These are phyloP conservation scores for Carex scoparia DNA, from an alignment of 176 grass and related monocot genomes.

Conservation along the genomic window DNA sequence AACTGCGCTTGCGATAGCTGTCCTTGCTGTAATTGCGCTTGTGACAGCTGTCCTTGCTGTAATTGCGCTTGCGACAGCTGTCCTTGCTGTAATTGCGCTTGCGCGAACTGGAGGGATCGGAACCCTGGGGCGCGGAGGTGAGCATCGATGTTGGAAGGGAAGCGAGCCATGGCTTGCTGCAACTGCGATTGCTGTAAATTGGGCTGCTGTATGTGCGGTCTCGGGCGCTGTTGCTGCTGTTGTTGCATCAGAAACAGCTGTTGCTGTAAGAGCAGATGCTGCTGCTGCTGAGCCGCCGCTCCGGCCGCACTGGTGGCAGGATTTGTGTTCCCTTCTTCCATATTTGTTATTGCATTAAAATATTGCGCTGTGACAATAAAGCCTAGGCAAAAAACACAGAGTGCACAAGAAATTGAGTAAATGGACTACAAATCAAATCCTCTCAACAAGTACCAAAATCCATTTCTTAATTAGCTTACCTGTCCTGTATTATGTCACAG, in stretches of 20 bases:
- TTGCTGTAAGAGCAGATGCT: conserved; percentile 62
- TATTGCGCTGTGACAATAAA: background rate
- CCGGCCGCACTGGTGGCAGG: conserved; percentile 14
- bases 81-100: conserved; percentile 27
- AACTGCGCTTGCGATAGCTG: conserved; percentile 18
- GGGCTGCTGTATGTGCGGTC: conserved; percentile 45
- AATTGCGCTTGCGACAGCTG: conserved; percentile 28
- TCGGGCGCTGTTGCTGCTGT: conserved; percentile 31
- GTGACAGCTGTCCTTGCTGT: conserved; percentile 14
- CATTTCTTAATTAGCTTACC: too few relatives aligned
- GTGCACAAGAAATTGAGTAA: background rate
- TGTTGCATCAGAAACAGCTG: conserved; percentile 64
- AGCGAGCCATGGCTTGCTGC: conserved; percentile 88
- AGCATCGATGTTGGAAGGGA: conserved; percentile 98
- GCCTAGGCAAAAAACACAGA: background rate
- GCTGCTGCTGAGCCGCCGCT: conserved; percentile 42
- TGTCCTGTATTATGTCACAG: too few relatives aligned
- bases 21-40: conserved; percentile 22
- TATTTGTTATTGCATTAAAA: background rate
- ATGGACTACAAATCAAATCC: background rate
- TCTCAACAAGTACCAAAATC: background rate
- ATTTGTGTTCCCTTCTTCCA: conserved; percentile 37
- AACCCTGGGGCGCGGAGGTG: conserved; percentile 84
- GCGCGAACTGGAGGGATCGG: conserved; percentile 59
- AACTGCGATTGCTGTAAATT: conserved; percentile 25